Percentiles rank a stretch among this genome's conserved stretches.
Evolutionary conservation across 805 yeast genomes (phyloP).

Genomic region (Saturnispora galanensis): DNA sequence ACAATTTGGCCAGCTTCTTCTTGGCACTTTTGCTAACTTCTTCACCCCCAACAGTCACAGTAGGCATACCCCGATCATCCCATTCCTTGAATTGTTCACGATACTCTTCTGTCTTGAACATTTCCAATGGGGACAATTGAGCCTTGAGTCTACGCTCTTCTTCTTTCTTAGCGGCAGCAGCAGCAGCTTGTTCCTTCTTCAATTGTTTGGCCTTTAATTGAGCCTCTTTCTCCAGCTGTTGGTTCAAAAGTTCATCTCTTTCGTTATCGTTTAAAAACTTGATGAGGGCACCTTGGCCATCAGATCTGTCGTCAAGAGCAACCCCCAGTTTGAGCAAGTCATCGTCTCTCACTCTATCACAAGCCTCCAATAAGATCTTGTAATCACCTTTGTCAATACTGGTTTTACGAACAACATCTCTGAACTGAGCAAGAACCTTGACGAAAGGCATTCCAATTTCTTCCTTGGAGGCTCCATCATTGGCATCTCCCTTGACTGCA

Average conservation of each 20-base stretch:
- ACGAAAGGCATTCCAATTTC: slow-evolving; percentile 73
- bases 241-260: slow-evolving; percentile 48
- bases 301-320: slow-evolving; percentile 79
- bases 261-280: slow-evolving; percentile 71
- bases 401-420: slow-evolving; percentile 68
- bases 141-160: slow-evolving; percentile 56
- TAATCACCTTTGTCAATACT: slow-evolving; percentile 56
- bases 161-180: slow-evolving; percentile 53
- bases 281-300: slow-evolving; percentile 67
- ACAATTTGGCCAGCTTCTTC: slow-evolving; percentile 73
- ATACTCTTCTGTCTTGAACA: slow-evolving; percentile 52
- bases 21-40: slow-evolving; percentile 76
- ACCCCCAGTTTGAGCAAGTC: slow-evolving; percentile 71
- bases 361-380: slow-evolving; percentile 48
- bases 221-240: slow-evolving; percentile 50
- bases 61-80: slow-evolving; percentile 82
- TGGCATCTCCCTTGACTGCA: slow-evolving; percentile 9
- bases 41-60: slow-evolving; percentile 64
- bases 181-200: slow-evolving; percentile 52
- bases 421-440: slow-evolving; percentile 63
- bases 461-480: slow-evolving; percentile 34
- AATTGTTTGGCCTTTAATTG: slow-evolving; percentile 27
- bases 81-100: slow-evolving; percentile 47
- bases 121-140: slow-evolving; percentile 54
- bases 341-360: slow-evolving; percentile 64